Evolutionary conservation across 1,139 yeast genomes (phyloP).

Genomic region (Geotrichum europaeum): DNA sequence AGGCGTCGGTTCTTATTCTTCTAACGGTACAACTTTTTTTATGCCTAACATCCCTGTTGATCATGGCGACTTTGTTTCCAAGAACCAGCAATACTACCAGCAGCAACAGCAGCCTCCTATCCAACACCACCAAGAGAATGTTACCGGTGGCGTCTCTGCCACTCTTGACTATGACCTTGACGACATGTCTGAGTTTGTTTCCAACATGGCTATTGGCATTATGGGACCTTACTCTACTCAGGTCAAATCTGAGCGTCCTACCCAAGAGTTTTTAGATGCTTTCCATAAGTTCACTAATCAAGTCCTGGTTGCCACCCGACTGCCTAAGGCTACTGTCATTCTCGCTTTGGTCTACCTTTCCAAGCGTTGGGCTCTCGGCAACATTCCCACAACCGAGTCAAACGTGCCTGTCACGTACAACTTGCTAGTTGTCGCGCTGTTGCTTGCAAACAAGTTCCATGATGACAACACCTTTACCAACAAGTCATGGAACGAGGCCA

Average conservation of each 20-base stretch:
- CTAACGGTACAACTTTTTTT: slow-evolving; percentile 27
- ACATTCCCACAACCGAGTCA: slow-evolving; percentile 26
- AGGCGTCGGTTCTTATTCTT: slow-evolving; percentile 20
- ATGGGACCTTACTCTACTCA: slow-evolving; percentile 32
- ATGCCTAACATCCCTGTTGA: slow-evolving; percentile 25
- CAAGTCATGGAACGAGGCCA: slow-evolving; percentile 92
- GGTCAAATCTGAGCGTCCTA: slow-evolving; percentile 21
- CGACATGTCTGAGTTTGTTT: slow-evolving; percentile 69
- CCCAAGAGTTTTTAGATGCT: slow-evolving; percentile 40
- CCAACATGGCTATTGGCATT: slow-evolving; percentile 61
- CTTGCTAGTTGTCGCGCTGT: slow-evolving; percentile 61
- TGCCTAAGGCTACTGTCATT: slow-evolving; percentile 75
- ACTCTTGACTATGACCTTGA: slow-evolving; percentile 73
- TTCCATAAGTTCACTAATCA: slow-evolving; percentile 58
- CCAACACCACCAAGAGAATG: slow-evolving; percentile 25
- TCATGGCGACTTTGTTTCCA: slow-evolving; percentile 18
- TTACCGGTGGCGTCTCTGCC: slow-evolving; percentile 68
- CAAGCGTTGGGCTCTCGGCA: slow-evolving; percentile 38
- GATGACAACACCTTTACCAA: slow-evolving; percentile 96
- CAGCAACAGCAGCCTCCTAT: slow-evolving; percentile 22
- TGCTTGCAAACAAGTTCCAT: slow-evolving; percentile 87
- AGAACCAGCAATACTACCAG: slow-evolving; percentile 18
- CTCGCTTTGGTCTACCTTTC: slow-evolving; percentile 71
- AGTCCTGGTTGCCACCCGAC: slow-evolving; percentile 81
- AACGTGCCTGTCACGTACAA: slow-evolving; percentile 41